Base-by-base conservation (phyloP, 2,329 filamentous ascomycete genomes). In the Chrysoporthe puriensis region DNA sequence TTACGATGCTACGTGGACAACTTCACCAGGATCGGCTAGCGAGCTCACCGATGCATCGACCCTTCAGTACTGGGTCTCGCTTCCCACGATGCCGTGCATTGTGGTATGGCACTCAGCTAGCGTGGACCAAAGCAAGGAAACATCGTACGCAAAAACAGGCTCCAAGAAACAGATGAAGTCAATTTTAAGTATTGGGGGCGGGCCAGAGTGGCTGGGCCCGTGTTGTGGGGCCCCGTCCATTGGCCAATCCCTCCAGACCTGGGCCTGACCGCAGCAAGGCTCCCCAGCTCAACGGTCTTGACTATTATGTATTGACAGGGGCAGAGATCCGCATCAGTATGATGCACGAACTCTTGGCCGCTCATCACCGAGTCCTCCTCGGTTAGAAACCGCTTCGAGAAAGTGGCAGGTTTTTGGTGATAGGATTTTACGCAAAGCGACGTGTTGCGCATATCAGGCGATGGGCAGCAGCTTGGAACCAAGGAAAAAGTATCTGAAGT, bases 101-200 rank as follows among this genome's bases (percentile, higher is more conserved):
- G 59, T 61, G 42, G 59, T 26, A 61, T 61, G 59, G 43, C 5
- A n/a, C 21, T 8, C 42, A 61, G 26, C 64, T 68, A 68, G 66
- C 66, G 62, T n/a, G 40, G 43, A 7, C 52, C 54, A 59, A 66
- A 70, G 65, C 68, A 70, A 59, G 68, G 62, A 68, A 63, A 4
- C 52, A 48, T 56, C 21, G 44, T 43, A 48, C n/a, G 52, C 43
- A 60, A 63, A 68, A 64, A 62, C 62, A 59, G 56, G 68, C 65
- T 65, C 58, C 11, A 52, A 69, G 57, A 50, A 65, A 48, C 58
- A 70, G 62, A 60, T 70, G 68, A 70, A 64, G 68, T 70, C 68
- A 70, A 70, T 64, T 68, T 68, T 70, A 57, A 67, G 66, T 68
- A 54, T 56, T 46, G n/a, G 26, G 32, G 52, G 13, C 26, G 64